Conservation (phyloP, 1,284 basidiomycete species). For the Tylopilus sp. region DNA sequence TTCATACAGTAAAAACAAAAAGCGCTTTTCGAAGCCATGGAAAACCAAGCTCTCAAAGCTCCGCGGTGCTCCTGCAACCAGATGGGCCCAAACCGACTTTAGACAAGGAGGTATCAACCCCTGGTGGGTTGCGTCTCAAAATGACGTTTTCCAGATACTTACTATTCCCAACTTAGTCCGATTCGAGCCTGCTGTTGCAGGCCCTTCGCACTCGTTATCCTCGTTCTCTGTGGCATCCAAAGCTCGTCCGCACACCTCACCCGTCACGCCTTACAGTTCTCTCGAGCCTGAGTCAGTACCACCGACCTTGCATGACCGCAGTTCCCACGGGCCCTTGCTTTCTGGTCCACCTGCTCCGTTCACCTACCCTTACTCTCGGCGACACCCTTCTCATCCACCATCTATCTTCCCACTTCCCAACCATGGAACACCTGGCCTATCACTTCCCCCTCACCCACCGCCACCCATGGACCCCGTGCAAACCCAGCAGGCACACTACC, state of each 20-base stretch:
- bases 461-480: conserved; percentile 26
- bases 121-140: conserved; percentile 12
- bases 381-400: conserved; percentile 17
- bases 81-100: conserved; percentile 1
- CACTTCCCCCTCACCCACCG: conserved; percentile 14
- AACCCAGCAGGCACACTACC: conserved; percentile 32
- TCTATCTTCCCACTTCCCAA: conserved; percentile 14
- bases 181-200: conserved; percentile 3
- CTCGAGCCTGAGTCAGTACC: conserved; percentile 6
- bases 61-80: neutral
- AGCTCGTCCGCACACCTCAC: conserved; percentile 6
- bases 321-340: neutral
- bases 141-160: conserved; percentile 3
- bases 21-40: conserved; percentile 4
- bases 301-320: neutral
- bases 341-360: conserved; percentile 2
- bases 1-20: conserved; percentile 9
- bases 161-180: conserved; percentile 12
- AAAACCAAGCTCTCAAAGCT: conserved; percentile 9
- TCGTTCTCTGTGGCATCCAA: conserved; percentile 7
- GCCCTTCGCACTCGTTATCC: conserved; percentile 9
- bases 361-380: conserved; percentile 13
- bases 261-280: conserved; percentile 9
- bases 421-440: conserved; percentile 7
- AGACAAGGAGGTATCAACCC: conserved; percentile 4